Conservation (phyloP, 305 asterid genomes). For the Withania somnifera region DNA sequence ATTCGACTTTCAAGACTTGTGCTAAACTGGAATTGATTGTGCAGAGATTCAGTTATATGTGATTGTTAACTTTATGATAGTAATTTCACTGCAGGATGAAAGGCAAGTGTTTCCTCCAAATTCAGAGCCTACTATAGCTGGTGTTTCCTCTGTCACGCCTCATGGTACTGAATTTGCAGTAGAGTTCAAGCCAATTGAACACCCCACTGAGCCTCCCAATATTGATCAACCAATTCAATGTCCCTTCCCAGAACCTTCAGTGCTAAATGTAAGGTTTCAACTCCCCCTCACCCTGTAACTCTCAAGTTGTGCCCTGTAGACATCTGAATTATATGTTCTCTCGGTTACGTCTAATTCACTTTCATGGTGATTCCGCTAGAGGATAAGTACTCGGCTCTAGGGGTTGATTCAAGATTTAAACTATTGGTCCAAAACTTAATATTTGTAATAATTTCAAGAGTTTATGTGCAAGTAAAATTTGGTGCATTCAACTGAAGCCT, state of each 20-base stretch:
- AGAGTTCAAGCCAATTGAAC: slow-evolving; percentile 79
- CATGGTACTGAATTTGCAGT: slow-evolving; percentile 55
- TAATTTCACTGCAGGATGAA: slow-evolving; percentile 33
- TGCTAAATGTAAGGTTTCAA: slow-evolving; percentile 51
- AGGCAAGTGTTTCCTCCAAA: slow-evolving; percentile 41
- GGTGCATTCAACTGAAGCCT: too few relatives aligned
- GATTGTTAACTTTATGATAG: background rate
- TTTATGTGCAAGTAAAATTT: too few relatives aligned
- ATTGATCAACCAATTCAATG: slow-evolving; percentile 72
- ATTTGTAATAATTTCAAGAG: too few relatives aligned
- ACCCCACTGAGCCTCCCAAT: slow-evolving; percentile 68
- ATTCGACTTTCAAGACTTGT: background rate
- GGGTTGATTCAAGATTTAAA: too few relatives aligned
- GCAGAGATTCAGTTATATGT: background rate
- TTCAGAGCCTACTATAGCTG: slow-evolving; percentile 25
- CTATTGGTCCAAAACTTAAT: too few relatives aligned
- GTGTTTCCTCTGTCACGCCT: slow-evolving; percentile 29
- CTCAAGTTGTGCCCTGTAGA: background rate
- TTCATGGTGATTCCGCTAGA: too few relatives aligned
- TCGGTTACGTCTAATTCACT: too few relatives aligned
- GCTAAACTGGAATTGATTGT: too few relatives aligned
- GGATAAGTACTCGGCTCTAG: too few relatives aligned
- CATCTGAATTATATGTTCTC: background rate
- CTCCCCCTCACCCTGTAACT: background rate
- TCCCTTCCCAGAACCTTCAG: slow-evolving; percentile 84